Evolutionary conservation across 2,329 filamentous ascomycete species (phyloP), one percentile per base, ranked within the genome.

Genomic region (Pseudogymnoascus sp.): DNA sequence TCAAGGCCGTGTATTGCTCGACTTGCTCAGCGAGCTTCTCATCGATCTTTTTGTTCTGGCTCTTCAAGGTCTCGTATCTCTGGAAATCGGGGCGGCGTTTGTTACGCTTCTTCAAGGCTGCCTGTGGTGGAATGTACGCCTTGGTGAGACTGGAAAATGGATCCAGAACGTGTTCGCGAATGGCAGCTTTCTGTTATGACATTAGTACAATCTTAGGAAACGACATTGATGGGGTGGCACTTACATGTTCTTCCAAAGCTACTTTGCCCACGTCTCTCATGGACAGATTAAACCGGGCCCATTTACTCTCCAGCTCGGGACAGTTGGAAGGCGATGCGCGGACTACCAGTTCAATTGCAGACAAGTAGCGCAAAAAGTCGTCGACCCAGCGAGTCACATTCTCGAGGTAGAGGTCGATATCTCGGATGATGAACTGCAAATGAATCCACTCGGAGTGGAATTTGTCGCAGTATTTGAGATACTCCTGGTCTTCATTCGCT

Each of bases 361-460:
- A 85, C 31, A 93, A 83, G 67, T 93, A 89, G 65, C 90, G 87
- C 59, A 92, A 83, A 69, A 96, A 92, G 67, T 90, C 87, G 64
- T 89, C 84, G 60, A 96, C 88, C 66, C 90, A 91, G n/a, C 83
- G 84, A 7, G 89, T 85, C 3, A 91, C 85, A 63, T 92, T 87
- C n/a, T 88, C 84, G 4, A 91, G 87, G 74, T 97, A 97, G 70
- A 88, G 91, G 71, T 97, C 91, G n/a, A 96, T 89, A 73, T 97
- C 94, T 64, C 92, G 86, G 11, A 73, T 63, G 44, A 97, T 91
- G 40, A 99, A 89, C 72, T 97, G 93, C 28, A 97, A 78, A 65
- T 93, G 89, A 66, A 97, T 87, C 74, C 92, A 97, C 73, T 97
- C 92, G 66, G 96, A 91, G 33, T 90, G 88, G 70, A 96, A 97